Base-by-base conservation (phyloP, 352 stramenopile species). In the Globisporangium cederbergense region DNA sequence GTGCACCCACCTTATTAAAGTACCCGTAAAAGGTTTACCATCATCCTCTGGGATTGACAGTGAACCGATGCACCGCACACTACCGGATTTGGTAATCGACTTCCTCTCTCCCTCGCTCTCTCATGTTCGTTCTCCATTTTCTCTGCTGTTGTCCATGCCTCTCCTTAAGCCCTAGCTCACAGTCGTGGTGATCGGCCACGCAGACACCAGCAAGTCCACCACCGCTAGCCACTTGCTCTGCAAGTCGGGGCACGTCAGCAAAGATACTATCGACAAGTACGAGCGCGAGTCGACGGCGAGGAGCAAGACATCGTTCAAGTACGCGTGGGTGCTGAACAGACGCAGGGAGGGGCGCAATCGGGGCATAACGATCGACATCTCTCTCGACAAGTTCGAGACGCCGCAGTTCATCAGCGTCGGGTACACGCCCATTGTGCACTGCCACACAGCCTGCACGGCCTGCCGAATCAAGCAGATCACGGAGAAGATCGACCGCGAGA, bases 141-240 rank as follows among this genome's bases (percentile, higher is more conserved):
- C 25, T 28, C 25, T 28, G 25, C 40, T 45, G 40, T 25, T 3
- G 7, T 42, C 55, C 30, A 64, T 56, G 58, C 14, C 32, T 46
- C 30, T 89, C 62, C 79, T 91, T 67, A 97, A 97, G 65, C n/a
- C 64, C 43, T 86, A 95, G 67, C 83, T 98, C 70, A 97, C 88
- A 71, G 75, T 98, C 40, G 91, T 98, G 51, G 93, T 98, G 51
- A 98, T 98, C 69, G 96, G 96, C 43, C 96, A 99, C 85, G 85
- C 98, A 75, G 92, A 98, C 91, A 86, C 92, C 80, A 97, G 98
- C 64, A 99, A 99, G 86, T 99, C 97, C 55, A 99, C 98, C 38
- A 99, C 95, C 45, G 98, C 95, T 14, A 97, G 97, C 67, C 97
- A 99, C 81, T 80, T 99, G 58, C 99, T 99, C 75, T 99, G 99